Conservation (phyloP, 2,329 filamentous ascomycete species). For the Exophiala viscosa region DNA sequence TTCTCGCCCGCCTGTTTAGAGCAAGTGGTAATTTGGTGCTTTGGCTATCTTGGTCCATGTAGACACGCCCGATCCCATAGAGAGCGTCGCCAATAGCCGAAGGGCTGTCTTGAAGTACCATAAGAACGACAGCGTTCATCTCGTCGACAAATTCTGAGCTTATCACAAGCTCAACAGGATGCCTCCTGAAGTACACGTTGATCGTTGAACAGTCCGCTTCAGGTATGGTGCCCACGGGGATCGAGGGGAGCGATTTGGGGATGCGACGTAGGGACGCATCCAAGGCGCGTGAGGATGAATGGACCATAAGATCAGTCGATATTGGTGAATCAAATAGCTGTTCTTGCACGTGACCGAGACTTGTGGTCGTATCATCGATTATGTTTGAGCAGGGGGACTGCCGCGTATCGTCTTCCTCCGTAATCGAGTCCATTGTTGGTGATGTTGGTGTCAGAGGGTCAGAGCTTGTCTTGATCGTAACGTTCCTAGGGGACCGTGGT, state of each 20-base stretch:
- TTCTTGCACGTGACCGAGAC: not conserved
- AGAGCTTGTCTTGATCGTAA: not conserved
- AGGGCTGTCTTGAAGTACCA: conserved; percentile 32
- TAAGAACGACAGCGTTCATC: conserved; percentile 34
- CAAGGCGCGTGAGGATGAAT: not conserved
- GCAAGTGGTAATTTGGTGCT: conserved; percentile 27
- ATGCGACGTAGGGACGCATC: not conserved
- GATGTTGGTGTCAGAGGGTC: not conserved
- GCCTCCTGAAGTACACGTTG: conserved; percentile 33
- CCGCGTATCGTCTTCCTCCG: not conserved
- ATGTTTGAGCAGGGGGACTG: not conserved
- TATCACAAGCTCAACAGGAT: conserved; percentile 33
- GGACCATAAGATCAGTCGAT: not conserved
- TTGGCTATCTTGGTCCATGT: conserved; percentile 23
- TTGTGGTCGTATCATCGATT: not conserved
- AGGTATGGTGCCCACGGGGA: conserved; percentile 30
- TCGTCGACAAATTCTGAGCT: conserved; percentile 33
- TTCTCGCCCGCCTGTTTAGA: conserved; percentile 30
- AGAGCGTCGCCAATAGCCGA: conserved; percentile 31
- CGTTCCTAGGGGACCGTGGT: not conserved
- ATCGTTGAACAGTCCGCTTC: conserved; percentile 30
- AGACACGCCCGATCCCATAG: conserved; percentile 33
- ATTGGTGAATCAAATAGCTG: not conserved
- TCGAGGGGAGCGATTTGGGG: conserved; percentile 4
- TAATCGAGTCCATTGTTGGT: not conserved